phyloP scores from a whole-genome alignment of 1,284 basidiomycete species.

The Irpex lacteus region DNA sequence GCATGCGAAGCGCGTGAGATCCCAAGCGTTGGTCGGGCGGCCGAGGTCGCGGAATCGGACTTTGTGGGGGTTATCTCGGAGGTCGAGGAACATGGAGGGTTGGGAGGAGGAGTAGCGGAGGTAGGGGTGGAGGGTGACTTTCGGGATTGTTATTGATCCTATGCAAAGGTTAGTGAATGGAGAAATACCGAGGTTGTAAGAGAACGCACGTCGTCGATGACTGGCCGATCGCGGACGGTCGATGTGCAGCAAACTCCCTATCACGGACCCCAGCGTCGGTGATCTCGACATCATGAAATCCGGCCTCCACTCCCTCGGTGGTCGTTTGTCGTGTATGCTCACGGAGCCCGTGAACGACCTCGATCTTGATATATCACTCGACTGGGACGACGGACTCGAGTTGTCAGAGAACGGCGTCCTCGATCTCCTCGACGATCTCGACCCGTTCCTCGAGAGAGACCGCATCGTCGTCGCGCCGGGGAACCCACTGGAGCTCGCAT shows the following conservation, averaged over 20 bases:
- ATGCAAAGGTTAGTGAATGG: not conserved
- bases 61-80: slow-evolving; percentile 30
- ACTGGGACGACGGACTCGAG: slow-evolving; percentile 10
- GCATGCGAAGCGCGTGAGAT: slow-evolving; percentile 43
- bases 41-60: slow-evolving; percentile 41
- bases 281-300: slow-evolving; percentile 32
- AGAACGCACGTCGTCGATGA: slow-evolving; percentile 8
- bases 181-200: not conserved
- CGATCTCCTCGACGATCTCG: slow-evolving; percentile 7
- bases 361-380: slow-evolving; percentile 18
- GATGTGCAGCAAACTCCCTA: slow-evolving; percentile 23
- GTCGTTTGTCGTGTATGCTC: slow-evolving; percentile 23
- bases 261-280: slow-evolving; percentile 17
- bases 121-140: slow-evolving; percentile 32
- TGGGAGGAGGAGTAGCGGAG: slow-evolving; percentile 30
- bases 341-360: slow-evolving; percentile 18
- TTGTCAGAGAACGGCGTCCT: slow-evolving; percentile 11
- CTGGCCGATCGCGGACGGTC: slow-evolving; percentile 6
- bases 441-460: slow-evolving; percentile 2
- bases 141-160: slow-evolving; percentile 12
- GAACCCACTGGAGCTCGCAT: not conserved
- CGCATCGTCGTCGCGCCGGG: not conserved
- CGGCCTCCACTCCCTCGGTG: slow-evolving; percentile 33
- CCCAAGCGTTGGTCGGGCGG: slow-evolving; percentile 32
- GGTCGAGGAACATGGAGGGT: slow-evolving; percentile 32